Conservation (phyloP, 2,329 filamentous ascomycete species). For the Bipolaris zeicola region DNA sequence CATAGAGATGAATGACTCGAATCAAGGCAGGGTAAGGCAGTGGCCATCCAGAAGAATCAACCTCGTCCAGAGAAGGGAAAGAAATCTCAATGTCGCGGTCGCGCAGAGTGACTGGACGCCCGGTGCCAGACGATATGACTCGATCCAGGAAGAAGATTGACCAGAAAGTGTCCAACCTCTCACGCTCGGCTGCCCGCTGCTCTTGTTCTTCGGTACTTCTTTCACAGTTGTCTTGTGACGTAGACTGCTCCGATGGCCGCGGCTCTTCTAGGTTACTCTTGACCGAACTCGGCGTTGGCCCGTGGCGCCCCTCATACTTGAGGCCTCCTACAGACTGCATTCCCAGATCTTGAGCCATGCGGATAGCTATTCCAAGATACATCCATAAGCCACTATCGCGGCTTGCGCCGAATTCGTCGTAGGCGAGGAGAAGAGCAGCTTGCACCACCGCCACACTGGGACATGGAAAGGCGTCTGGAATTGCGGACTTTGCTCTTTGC, state of each 20-base stretch:
- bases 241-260: constrained; percentile 52
- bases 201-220: constrained; percentile 52
- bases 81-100: constrained; percentile 85
- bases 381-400: constrained; percentile 93
- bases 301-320: constrained; percentile 60
- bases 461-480: constrained; percentile 81
- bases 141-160: constrained; percentile 86
- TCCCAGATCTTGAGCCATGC: constrained; percentile 79
- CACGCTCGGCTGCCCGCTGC: constrained; percentile 73
- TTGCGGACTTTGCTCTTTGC: constrained; percentile 79
- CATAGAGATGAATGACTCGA: constrained; percentile 84
- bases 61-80: constrained; percentile 64
- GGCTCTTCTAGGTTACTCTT: constrained; percentile 44
- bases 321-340: constrained; percentile 82
- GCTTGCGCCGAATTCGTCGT: constrained; percentile 86
- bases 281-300: constrained; percentile 62
- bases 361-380: constrained; percentile 86
- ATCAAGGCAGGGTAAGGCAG: constrained; percentile 80
- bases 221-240: constrained; percentile 53
- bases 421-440: constrained; percentile 80
- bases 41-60: constrained; percentile 68
- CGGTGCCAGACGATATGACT: constrained; percentile 85
- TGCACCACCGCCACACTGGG: constrained; percentile 84
- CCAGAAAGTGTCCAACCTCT: constrained; percentile 88
- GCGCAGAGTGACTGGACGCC: constrained; percentile 79